Conservation (phyloP, 2,329 filamentous ascomycete genomes). For the Chaetoscypha palmicola region DNA sequence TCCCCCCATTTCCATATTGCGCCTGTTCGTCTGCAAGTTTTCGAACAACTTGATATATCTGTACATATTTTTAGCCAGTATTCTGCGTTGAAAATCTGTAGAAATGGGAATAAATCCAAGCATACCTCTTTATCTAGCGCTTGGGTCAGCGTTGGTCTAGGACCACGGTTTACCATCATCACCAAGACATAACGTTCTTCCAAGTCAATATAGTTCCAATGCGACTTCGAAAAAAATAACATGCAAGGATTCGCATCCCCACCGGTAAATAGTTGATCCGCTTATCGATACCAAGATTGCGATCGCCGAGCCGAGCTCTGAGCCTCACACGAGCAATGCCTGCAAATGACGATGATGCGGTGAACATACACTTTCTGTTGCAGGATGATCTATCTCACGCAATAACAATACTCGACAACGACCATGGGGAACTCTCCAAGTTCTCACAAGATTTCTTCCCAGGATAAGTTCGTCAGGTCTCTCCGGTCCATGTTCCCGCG, state of each 20-base stretch:
- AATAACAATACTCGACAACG: conserved; percentile 1
- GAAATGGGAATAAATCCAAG: not conserved
- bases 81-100: not conserved
- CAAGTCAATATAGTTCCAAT: not conserved
- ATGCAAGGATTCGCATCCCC: conserved; percentile 8
- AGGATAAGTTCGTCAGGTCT: conserved; percentile 66
- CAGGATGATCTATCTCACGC: conserved; percentile 10
- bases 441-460: conserved; percentile 61
- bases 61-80: conserved; percentile 13
- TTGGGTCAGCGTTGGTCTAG: conserved; percentile 42
- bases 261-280: conserved; percentile 9
- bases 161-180: conserved; percentile 32
- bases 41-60: conserved; percentile 71
- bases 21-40: conserved; percentile 65
- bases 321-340: conserved; percentile 7
- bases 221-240: not conserved
- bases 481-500: not conserved
- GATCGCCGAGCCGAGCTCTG: conserved; percentile 1
- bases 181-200: conserved; percentile 2
- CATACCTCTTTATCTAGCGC: conserved; percentile 57
- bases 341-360: conserved; percentile 9
- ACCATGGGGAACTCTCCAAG: conserved; percentile 59
- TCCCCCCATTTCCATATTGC: conserved; percentile 39
- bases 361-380: conserved; percentile 7
- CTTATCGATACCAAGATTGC: conserved; percentile 9